Evolutionary conservation across 2,329 filamentous ascomycete species (phyloP), one percentile per base, ranked within the genome.

Genomic region (Verticillium klebahnii): DNA sequence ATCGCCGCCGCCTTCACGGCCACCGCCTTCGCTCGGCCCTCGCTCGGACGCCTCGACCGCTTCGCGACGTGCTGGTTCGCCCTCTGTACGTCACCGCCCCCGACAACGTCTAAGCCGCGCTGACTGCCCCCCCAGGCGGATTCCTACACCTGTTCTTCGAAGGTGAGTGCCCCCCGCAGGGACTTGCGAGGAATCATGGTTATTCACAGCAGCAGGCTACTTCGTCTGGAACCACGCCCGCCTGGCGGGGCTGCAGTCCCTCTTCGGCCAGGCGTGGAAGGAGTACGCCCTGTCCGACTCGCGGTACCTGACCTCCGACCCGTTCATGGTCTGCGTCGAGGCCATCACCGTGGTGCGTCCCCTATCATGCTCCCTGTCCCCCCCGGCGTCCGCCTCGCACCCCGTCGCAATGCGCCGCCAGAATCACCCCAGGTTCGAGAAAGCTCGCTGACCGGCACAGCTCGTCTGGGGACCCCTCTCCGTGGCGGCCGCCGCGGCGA

Each of bases 191-290:
- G 17, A 17, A 14, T 5, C 1, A 29, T 55, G 12, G 0, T 2
- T 25, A 15, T 2, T 55, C 34, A 59, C 31, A 15, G 23, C 54
- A 19, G 15, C 54, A 88, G 86, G 89, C 40, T 96, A 96, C 74
- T 96, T 92, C 72, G 82, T 93, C 65, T 74, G 85, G 65, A 86
- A 93, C 72, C 89, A 91, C 72, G 75, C 79, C 25, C 78, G 77
- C 29, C 82, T 97, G 72, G 85, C 87, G 0, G 79, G 83, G 12
- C 85, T 85, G 63, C 89, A 92, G 72, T 87, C 88, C 60, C 77
- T 95, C 8, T 89, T 93, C 61, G 91, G 89, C 2, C 92, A 97
- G 78, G 80, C 96, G 55, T 97, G 93, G 93, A 97, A 97, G 72
- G 93, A 97, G 75, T 97, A 97, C 73, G 84, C 91, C 3, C 82